A percentile compares a stretch with the other conserved stretches of the same genome.
Conservation (phyloP, 192 early-diverging fungal genomes). For the Anaeromyces robustus region DNA sequence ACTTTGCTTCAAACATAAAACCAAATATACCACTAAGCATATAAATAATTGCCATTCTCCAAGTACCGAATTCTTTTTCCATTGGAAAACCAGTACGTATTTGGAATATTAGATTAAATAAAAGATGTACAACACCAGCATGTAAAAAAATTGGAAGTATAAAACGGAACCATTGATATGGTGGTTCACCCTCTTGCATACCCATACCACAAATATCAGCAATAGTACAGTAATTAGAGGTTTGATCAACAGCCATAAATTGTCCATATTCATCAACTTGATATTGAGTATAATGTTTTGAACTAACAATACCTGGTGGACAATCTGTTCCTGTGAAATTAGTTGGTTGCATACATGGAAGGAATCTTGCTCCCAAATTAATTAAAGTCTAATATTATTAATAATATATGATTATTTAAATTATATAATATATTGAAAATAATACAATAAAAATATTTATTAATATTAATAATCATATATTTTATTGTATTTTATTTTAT, state of each 20-base stretch:
- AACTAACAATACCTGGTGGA: not conserved
- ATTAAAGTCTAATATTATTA: conserved; percentile 34
- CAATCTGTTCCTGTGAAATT: not conserved
- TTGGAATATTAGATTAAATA: conserved; percentile 61
- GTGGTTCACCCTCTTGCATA: conserved; percentile 9
- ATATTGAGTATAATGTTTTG: not conserved
- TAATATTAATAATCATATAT: too few relatives aligned
- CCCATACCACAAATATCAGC: conserved; percentile 44
- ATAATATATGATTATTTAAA: conserved; percentile 16
- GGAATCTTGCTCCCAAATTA: conserved; percentile 53
- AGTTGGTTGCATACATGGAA: conserved; percentile 55
- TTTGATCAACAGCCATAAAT: conserved; percentile 12
- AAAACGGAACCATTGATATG: conserved; percentile 70
- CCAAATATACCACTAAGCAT: conserved; percentile 55
- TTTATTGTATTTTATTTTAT: too few relatives aligned
- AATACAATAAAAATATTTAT: too few relatives aligned
- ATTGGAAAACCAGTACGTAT: conserved; percentile 49
- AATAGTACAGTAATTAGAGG: conserved; percentile 21
- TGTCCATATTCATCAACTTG: conserved; percentile 17
- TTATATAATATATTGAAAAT: not conserved
- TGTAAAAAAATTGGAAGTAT: conserved; percentile 68
- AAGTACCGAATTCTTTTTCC: conserved; percentile 60
- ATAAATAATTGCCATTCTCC: conserved; percentile 55
- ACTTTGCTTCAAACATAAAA: conserved; percentile 63
- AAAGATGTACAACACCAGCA: conserved; percentile 59